A percentile compares a stretch with the other conserved stretches of the same genome.
Conservation (phyloP, 2,329 filamentous ascomycete genomes). For the Davidsoniella neocaledoniae region DNA sequence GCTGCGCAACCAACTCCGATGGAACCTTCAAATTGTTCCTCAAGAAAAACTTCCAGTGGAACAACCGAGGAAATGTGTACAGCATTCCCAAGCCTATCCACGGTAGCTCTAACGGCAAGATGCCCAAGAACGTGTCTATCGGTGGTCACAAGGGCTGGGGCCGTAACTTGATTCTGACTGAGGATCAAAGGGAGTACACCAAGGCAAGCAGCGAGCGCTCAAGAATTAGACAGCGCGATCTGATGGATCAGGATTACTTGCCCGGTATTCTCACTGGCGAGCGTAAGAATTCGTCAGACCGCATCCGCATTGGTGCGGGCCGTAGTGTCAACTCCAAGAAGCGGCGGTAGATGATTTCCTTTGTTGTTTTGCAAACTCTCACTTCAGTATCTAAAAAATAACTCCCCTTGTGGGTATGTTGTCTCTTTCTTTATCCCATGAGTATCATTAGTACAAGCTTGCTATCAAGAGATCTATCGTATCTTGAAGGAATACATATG, state of each 20-base stretch:
- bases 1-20: conserved; percentile 65
- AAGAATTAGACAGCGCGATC: conserved; percentile 54
- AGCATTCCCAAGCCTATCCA: conserved; percentile 82
- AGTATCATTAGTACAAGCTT: too few relatives aligned
- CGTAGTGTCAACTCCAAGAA: conserved; percentile 58
- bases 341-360: conserved; percentile 7
- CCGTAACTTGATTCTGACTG: conserved; percentile 62
- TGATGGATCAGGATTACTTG: conserved; percentile 92
- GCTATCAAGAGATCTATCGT: too few relatives aligned
- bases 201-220: conserved; percentile 45
- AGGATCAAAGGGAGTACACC: conserved; percentile 90
- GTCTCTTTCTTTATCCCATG: background rate
- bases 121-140: conserved; percentile 38
- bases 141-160: conserved; percentile 85
- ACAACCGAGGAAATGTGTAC: conserved; percentile 80
- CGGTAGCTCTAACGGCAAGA: conserved; percentile 65
- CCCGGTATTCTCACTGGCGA: conserved; percentile 73
- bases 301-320: conserved; percentile 69
- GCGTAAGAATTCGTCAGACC: conserved; percentile 44
- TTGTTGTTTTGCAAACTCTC: too few relatives aligned
- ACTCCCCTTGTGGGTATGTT: background rate
- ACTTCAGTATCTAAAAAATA: too few relatives aligned
- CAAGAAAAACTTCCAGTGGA: conserved; percentile 93
- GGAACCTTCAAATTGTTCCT: conserved; percentile 76
- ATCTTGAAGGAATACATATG: too few relatives aligned